These are phyloP conservation scores for Leishmania amazonensis DNA, from an alignment of 208 protist species.

Conservation along the genomic window DNA sequence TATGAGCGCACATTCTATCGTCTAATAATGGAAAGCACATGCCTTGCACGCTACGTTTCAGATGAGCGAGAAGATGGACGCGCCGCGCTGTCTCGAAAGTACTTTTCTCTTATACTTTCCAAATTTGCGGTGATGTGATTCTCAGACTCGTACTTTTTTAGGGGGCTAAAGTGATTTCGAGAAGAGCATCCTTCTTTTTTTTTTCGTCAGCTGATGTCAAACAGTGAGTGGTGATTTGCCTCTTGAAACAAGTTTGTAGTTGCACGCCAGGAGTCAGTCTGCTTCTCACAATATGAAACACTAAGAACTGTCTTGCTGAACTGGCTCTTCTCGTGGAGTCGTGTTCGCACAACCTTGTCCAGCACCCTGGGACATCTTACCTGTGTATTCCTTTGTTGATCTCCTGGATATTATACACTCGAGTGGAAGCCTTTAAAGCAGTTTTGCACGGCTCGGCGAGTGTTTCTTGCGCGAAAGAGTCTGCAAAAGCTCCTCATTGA, in stretches of 20 bases:
- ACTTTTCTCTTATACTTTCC: not conserved
- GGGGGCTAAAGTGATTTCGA: not conserved
- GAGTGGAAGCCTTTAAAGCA: not conserved
- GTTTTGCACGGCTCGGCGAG: not conserved
- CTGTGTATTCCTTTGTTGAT: not conserved
- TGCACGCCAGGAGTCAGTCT: too few species aligned
- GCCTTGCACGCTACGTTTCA: not conserved
- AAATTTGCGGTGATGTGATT: not conserved
- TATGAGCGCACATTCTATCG: not conserved
- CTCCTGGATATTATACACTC: not conserved
- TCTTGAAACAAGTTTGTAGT: not conserved
- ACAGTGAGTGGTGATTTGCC: not conserved
- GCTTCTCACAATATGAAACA: not conserved
- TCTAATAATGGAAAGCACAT: not conserved
- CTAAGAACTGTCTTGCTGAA: not conserved
- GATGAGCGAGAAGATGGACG: not conserved
- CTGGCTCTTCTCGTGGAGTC: too few species aligned
- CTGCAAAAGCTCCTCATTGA: not conserved
- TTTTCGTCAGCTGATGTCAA: not conserved
- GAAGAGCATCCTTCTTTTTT: not conserved
- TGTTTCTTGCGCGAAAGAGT: not conserved
- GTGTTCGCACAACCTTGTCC: not conserved
- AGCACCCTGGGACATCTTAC: not conserved
- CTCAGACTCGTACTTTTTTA: not conserved
- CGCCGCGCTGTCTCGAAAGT: not conserved